Evolutionary conservation across 1,139 yeast species (phyloP).

Genomic region (Casaregolazyma lundiana): DNA sequence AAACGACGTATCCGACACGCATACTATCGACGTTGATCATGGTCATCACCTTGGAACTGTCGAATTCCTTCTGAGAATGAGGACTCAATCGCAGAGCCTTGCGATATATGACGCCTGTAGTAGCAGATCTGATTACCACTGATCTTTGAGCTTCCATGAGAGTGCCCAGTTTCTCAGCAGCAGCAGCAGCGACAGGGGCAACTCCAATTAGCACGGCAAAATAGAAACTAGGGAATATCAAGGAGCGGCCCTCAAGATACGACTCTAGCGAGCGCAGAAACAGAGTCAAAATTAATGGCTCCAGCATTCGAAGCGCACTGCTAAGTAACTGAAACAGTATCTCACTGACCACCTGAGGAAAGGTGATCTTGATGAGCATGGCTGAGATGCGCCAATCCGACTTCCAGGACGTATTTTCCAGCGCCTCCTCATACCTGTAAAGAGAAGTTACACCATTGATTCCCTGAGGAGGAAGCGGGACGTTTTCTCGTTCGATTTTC

Average conservation of each 20-base stretch:
- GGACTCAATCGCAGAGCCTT: slow-evolving; percentile 62
- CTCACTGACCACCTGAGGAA: background rate
- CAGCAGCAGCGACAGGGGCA: background rate
- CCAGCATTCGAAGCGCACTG: background rate
- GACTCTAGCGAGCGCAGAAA: background rate
- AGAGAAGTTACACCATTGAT: background rate
- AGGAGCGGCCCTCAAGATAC: background rate
- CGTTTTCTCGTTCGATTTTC: background rate
- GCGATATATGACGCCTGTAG: slow-evolving; percentile 39
- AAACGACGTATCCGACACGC: slow-evolving; percentile 40
- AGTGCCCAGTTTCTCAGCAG: background rate
- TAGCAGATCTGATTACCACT: background rate
- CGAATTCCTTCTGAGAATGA: slow-evolving; percentile 53
- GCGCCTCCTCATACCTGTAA: background rate
- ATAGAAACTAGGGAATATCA: background rate
- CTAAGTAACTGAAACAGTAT: background rate
- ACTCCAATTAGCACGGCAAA: background rate
- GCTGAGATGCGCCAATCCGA: background rate
- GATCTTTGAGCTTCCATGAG: background rate
- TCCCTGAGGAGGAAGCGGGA: background rate
- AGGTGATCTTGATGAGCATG: background rate
- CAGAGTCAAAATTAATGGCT: background rate
- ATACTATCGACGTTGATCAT: slow-evolving; percentile 75
- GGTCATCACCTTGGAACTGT: slow-evolving; percentile 67
- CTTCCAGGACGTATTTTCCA: background rate